These are phyloP conservation scores for Tetrahymena malaccensis DNA, from an alignment of 73 alveolate species.

Conservation along the genomic window DNA sequence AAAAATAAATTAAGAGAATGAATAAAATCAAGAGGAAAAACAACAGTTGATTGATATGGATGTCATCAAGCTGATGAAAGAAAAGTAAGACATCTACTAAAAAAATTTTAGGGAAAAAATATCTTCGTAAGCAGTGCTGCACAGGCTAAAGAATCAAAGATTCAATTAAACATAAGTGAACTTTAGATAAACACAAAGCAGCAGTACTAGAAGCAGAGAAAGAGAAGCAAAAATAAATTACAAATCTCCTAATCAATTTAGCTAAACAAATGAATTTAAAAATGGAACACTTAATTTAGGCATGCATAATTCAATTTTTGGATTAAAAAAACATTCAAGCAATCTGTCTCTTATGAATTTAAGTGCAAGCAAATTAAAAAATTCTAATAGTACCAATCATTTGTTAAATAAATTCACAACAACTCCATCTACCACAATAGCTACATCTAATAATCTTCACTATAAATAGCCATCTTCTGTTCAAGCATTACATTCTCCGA, in stretches of 20 bases:
- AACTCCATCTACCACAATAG: background rate
- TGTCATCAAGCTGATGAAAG: background rate
- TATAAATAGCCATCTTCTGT: background rate
- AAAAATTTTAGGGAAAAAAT: background rate
- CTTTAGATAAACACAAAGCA: background rate
- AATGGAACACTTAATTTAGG: no score
- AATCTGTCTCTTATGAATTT: background rate
- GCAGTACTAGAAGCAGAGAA: background rate
- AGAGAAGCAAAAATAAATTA: background rate
- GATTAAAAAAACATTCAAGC: background rate
- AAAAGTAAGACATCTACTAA: background rate
- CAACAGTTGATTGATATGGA: background rate
- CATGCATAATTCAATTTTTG: background rate
- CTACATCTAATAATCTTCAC: background rate
- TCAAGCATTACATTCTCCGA: background rate
- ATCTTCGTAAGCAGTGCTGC: background rate
- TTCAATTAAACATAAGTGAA: background rate
- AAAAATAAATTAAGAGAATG: background rate
- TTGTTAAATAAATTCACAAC: background rate
- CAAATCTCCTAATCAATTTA: no score
- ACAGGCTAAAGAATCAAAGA: background rate
- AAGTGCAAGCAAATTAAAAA: background rate
- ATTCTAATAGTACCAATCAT: background rate
- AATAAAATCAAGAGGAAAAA: background rate
- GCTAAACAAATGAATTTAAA: background rate